These are phyloP conservation scores for Euryodendron excelsum DNA, from an alignment of 148 eudicot species.

Conservation along the genomic window DNA sequence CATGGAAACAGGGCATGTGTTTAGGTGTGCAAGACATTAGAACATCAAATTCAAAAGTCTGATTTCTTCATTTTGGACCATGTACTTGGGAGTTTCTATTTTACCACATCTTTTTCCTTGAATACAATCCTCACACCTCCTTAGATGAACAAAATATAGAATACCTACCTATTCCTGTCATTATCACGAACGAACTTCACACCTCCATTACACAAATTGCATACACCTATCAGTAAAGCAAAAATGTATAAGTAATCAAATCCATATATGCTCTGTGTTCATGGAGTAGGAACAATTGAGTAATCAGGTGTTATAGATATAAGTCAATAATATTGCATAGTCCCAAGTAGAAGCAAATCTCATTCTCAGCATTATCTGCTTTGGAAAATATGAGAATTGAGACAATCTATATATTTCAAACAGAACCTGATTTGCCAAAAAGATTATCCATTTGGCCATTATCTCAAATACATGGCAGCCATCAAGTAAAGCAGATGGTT, in stretches of 20 bases:
- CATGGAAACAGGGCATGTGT: neutral
- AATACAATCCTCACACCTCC: neutral
- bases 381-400: neutral
- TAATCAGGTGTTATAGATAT: neutral
- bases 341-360: no score
- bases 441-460: neutral
- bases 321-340: neutral
- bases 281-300: neutral
- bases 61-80: no score
- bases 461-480: neutral
- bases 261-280: neutral
- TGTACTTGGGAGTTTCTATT: neutral
- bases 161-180: slow-evolving; percentile 61
- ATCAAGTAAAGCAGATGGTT: no score
- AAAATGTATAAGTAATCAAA: neutral
- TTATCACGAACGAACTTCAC: slow-evolving; percentile 90
- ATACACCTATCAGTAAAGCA: slow-evolving; percentile 60
- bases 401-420: neutral
- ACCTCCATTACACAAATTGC: slow-evolving; percentile 98
- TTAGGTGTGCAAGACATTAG: neutral
- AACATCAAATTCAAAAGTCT: neutral
- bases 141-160: neutral
- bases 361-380: no score
- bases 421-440: neutral
- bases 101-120: neutral